Conservation (phyloP, 495 filamentous ascomycete species). For the Hypomontagnella monticulosa region DNA sequence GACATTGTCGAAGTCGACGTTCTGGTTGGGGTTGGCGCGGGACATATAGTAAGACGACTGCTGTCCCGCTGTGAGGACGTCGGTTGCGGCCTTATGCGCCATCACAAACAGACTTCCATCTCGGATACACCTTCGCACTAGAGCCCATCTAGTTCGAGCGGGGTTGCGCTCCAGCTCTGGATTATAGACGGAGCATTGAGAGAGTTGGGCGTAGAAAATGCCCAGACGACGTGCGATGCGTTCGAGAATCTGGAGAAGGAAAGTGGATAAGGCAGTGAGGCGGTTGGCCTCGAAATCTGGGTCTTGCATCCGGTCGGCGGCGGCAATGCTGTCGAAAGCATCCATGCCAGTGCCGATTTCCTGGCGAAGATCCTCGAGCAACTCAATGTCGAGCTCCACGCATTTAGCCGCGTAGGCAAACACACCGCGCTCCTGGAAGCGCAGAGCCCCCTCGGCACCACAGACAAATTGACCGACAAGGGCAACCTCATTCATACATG, state of each 20-base stretch:
- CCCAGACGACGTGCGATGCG: constrained; percentile 58
- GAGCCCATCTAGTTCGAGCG: constrained; percentile 57
- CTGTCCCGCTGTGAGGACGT: constrained; percentile 43
- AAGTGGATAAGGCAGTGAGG: constrained; percentile 54
- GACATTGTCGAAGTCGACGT: constrained; percentile 56
- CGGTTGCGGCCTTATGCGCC: constrained; percentile 50
- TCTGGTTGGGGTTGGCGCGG: constrained; percentile 36
- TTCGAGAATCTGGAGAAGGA: constrained; percentile 60
- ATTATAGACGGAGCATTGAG: constrained; percentile 55
- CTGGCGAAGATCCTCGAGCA: constrained; percentile 60
- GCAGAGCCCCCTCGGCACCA: constrained; percentile 49
- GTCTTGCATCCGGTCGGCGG: constrained; percentile 33
- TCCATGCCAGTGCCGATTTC: constrained; percentile 62
- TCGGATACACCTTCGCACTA: constrained; percentile 53
- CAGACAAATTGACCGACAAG: constrained; percentile 59
- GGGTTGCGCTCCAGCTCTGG: constrained; percentile 60
- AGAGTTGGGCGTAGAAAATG: constrained; percentile 57
- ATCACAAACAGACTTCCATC: constrained; percentile 61
- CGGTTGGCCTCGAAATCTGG: constrained; percentile 39
- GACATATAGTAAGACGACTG: constrained; percentile 43
- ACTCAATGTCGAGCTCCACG: constrained; percentile 57
- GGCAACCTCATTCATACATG: constrained; percentile 56
- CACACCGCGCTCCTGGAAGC: constrained; percentile 58
- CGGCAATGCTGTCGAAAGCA: constrained; percentile 56
- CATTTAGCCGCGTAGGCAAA: constrained; percentile 58